Evolutionary conservation across 192 early-diverging fungal species (phyloP), one percentile per base, ranked within the genome.

Genomic region (Cladochytrium replicatum): DNA sequence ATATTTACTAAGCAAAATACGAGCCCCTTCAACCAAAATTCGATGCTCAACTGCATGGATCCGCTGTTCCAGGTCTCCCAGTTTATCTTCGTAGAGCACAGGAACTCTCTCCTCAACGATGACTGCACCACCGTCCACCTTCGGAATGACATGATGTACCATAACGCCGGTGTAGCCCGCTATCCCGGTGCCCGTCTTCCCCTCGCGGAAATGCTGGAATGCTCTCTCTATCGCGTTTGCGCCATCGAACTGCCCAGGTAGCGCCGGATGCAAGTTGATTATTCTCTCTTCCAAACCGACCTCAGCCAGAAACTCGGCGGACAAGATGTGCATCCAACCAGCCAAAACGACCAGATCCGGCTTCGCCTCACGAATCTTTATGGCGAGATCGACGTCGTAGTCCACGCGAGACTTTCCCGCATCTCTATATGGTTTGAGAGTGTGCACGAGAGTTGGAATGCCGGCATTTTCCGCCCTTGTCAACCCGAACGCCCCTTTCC

Each of bases 241-340:
- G n/a, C 96, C 96, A 53, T 97, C 91, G 61, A 99, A 90, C 61
- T 87, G 76, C 32, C 91, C 91, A 5, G 96, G 96, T 23, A 99
- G 67, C 1, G 96, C 93, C 19, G 95, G 96, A 48, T 99, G 96
- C 48, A 99, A 68, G 68, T 99, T 99, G 61, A 99, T 89, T 46
- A 99, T 71, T 32, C 72, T 74, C 15, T 69, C 57, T n/a, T n/a
- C n/a, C n/a, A n/a, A n/a, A 2, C 65, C 54, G 4, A 47, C 24
- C 13, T 75, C 67, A 27, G 77, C 63, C 40, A 99, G 57, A 53
- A 97, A 99, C 22, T 75, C 70, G 3, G 88, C 69, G 8, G 87
- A 88, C 27, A 99, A 74, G 52, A 99, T 99, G 62, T 94, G 96
- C 96, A 99, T 99, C 75, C 81, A 99, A 29, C 96, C 96, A 4